phyloP scores from a whole-genome alignment of 2,329 filamentous ascomycete genomes.

The Cercospora zeae-maydis region DNA sequence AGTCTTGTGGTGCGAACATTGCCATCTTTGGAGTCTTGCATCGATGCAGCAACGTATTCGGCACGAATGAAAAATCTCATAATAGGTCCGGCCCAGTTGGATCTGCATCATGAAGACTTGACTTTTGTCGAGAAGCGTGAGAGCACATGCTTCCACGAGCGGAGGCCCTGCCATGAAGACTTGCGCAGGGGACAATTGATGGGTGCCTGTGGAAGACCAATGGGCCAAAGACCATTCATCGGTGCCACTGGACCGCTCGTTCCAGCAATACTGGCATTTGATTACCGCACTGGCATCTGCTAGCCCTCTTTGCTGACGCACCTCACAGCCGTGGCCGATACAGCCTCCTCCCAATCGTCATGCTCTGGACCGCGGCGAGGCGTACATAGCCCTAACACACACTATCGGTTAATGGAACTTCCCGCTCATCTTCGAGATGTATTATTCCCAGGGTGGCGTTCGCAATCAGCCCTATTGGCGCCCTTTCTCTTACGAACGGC shows the following conservation, averaged over 20 bases:
- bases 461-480: not conserved
- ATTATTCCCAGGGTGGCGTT: not conserved
- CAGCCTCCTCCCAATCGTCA: not conserved
- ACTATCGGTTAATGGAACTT: not conserved
- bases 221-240: not conserved
- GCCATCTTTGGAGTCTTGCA: not conserved
- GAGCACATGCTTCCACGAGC: not conserved
- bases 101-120: not conserved
- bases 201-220: not conserved
- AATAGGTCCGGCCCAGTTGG: no score
- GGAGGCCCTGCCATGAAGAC: not conserved
- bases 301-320: not conserved
- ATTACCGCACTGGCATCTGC: not conserved
- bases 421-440: not conserved
- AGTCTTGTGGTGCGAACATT: not conserved
- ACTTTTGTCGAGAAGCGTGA: not conserved
- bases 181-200: not conserved
- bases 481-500: not conserved
- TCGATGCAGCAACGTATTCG: not conserved
- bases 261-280: not conserved
- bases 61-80: not conserved
- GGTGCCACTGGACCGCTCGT: not conserved
- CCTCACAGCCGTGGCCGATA: not conserved
- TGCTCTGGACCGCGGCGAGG: not conserved
- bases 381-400: not conserved